Conservation (phyloP, 805 yeast genomes). For the Cyberlindnera mycetangii region DNA sequence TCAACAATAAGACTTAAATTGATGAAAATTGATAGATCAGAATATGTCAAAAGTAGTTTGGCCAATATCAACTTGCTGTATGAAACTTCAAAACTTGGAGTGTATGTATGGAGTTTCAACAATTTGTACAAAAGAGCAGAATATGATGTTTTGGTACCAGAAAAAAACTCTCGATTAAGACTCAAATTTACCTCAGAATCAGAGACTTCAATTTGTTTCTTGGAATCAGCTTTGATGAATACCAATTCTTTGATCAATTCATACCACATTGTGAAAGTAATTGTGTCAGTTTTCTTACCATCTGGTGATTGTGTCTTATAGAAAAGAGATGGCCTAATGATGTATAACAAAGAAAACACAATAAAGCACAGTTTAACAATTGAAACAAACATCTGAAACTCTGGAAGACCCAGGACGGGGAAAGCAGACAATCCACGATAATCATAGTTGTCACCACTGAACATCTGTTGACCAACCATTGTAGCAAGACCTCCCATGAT, state of each 20-base stretch:
- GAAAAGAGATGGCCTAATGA: slow-evolving; percentile 22
- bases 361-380: slow-evolving; percentile 29
- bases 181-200: slow-evolving; percentile 20
- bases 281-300: slow-evolving; percentile 2
- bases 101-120: slow-evolving; percentile 20
- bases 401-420: slow-evolving; percentile 34
- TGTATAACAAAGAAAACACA: slow-evolving; percentile 20
- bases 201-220: slow-evolving; percentile 11
- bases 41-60: slow-evolving; percentile 22
- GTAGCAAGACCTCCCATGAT: slow-evolving; percentile 50
- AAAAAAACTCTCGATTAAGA: slow-evolving; percentile 20
- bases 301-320: neutral
- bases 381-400: slow-evolving; percentile 27
- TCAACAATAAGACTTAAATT: slow-evolving; percentile 17
- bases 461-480: slow-evolving; percentile 37
- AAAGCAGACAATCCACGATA: slow-evolving; percentile 44
- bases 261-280: slow-evolving; percentile 23
- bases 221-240: slow-evolving; percentile 23
- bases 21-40: slow-evolving; percentile 19
- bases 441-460: slow-evolving; percentile 32
- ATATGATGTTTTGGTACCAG: slow-evolving; percentile 4
- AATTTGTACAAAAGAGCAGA: slow-evolving; percentile 15
- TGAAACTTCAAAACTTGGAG: slow-evolving; percentile 25
- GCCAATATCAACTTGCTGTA: slow-evolving; percentile 25
- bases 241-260: slow-evolving; percentile 24